Base-by-base conservation (phyloP, 23 red algal genomes). In the Agarophyton chilense region DNA sequence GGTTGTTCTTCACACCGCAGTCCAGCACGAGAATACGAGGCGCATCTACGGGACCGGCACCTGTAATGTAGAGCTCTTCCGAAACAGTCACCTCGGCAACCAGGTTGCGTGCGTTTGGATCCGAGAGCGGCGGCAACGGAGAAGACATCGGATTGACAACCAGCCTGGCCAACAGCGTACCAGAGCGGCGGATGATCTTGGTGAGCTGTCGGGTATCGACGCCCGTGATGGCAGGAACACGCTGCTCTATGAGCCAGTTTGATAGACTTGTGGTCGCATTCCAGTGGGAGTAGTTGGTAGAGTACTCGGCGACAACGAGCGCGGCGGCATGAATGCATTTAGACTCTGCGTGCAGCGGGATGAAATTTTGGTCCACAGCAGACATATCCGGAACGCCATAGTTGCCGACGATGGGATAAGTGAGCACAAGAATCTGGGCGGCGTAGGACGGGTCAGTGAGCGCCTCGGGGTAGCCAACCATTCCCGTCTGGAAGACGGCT, bases 401-500 rank as follows among this genome's bases (percentile, higher is more conserved):
- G 72, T 96, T 99, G 67, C 97, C 97, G 35, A 96, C 67, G 25
- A 95, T 76, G 19, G 97, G 97, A 49, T 94, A 99, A 16, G 97
- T 99, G 42, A 99, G 92, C 11, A 94, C 81, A 36, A 99, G 93
- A 29, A 99, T 53, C 79, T 99, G 97, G 2, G 83, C 71, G 22
- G 88, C 70, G 72, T 99, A 99, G n/a, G 90, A 96, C 8, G 97
- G 97, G 91, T 99, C 97, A 17, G 93, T 99, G 31, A 99, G 90
- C 4, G 97, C 83, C 83, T 96, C 92, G 18, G 93, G 78, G 55
- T 99, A 99, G 79, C 97, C 97, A 13, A 99, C 97, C 97, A 99
- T 99, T 35, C 97, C 97, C 13, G 97, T 99, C 80, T 99, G 93
- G 74, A 99, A 99, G 50, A 99, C 93, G n/a, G 93, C 97, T 57